These are phyloP conservation scores for Aspergillus eucalypticola DNA, from an alignment of 2,329 filamentous ascomycete genomes.

Conservation along the genomic window DNA sequence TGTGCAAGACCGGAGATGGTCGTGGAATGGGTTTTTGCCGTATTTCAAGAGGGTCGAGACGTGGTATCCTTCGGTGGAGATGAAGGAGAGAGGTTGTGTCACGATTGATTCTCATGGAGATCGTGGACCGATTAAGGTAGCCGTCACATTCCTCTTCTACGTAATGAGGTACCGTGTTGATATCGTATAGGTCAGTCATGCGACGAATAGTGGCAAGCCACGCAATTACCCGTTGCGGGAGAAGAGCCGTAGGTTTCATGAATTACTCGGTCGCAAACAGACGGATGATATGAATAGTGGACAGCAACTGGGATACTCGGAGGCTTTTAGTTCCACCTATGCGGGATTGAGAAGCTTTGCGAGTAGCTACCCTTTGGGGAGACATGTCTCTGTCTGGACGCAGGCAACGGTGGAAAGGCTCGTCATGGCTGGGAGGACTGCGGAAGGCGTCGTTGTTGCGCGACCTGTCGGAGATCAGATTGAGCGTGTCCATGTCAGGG, in stretches of 20 bases:
- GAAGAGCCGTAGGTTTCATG: not conserved
- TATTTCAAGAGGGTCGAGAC: slow-evolving; percentile 1
- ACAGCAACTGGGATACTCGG: not conserved
- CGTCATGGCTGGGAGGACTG: not conserved
- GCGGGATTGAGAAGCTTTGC: slow-evolving; percentile 1
- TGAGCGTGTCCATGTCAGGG: not conserved
- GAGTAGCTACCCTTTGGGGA: not conserved
- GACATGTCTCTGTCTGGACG: slow-evolving; percentile 1
- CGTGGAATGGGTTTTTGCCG: not conserved
- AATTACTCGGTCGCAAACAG: not conserved
- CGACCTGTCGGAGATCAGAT: not conserved
- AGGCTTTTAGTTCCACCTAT: slow-evolving; percentile 3
- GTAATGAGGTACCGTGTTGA: not conserved
- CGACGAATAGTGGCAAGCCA: not conserved
- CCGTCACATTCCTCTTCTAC: not conserved
- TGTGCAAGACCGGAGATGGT: not conserved
- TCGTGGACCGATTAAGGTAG: slow-evolving; percentile 1
- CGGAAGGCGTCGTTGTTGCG: not conserved
- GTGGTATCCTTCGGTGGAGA: not conserved
- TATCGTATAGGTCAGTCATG: not conserved
- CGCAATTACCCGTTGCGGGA: slow-evolving; percentile 4
- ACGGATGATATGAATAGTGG: not conserved
- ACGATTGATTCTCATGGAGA: not conserved
- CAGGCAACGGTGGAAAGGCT: not conserved
- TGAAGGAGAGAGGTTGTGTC: not conserved